Conservation (phyloP, 2,329 filamentous ascomycete species). For the Pseudogymnoascus sp. region DNA sequence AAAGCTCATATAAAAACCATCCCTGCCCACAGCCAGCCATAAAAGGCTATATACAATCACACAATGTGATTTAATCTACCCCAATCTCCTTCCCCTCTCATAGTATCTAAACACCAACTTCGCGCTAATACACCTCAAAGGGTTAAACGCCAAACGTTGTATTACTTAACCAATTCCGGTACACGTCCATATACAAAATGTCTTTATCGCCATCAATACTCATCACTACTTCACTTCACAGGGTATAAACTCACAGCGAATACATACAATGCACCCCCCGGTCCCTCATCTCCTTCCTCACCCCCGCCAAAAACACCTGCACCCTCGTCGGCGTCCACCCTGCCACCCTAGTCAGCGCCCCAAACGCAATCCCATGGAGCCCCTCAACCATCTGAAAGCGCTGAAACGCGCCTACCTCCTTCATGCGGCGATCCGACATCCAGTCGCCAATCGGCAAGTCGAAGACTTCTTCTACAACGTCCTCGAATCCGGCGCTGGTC, state of each 20-base stretch:
- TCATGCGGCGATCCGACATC: slow-evolving; percentile 40
- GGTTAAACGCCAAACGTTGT: neutral
- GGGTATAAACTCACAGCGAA: neutral
- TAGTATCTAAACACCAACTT: neutral
- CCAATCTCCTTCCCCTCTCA: neutral
- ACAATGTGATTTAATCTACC: neutral
- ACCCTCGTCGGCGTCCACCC: slow-evolving; percentile 28
- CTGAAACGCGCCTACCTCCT: slow-evolving; percentile 35
- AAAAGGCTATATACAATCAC: neutral
- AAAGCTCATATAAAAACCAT: neutral
- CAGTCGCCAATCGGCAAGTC: slow-evolving; percentile 42
- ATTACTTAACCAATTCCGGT: neutral
- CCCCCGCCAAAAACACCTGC: slow-evolving; percentile 28
- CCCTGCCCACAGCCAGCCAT: neutral
- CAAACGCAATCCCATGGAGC: slow-evolving; percentile 16
- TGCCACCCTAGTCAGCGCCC: slow-evolving; percentile 29
- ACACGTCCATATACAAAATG: slow-evolving; percentile 9
- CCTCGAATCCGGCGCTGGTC: slow-evolving; percentile 41
- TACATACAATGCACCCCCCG: slow-evolving; percentile 27
- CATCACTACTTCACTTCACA: neutral
- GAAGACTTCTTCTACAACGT: slow-evolving; percentile 38
- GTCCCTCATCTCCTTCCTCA: slow-evolving; percentile 28
- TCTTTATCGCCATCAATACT: neutral
- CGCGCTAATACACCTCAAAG: neutral
- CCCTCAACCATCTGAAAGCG: slow-evolving; percentile 9